A percentile compares a stretch with the other conserved stretches of the same genome.
Evolutionary conservation across 2,329 filamentous ascomycete species (phyloP).

Genomic region (Aureobasidium sp.): DNA sequence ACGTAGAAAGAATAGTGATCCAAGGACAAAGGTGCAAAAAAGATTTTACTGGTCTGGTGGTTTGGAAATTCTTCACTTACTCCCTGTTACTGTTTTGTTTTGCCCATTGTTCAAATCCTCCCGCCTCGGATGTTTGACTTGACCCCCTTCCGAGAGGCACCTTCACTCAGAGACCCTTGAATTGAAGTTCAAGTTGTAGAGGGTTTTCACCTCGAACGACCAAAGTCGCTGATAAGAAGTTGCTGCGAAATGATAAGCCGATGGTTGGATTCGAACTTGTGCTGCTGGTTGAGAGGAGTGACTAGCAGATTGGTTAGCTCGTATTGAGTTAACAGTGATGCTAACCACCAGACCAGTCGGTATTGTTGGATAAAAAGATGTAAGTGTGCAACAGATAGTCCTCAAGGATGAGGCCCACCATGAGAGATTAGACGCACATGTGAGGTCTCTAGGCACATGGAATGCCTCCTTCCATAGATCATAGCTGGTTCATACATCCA

Average conservation of each 20-base stretch:
- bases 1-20: too few relatives aligned
- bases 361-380: neutral
- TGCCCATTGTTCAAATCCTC: neutral
- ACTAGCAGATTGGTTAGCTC: neutral
- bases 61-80: neutral
- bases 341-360: neutral
- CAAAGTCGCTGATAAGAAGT: neutral
- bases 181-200: neutral
- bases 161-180: conserved; percentile 1
- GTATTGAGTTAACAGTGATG: neutral
- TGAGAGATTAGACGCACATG: neutral
- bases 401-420: neutral
- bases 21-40: too few relatives aligned
- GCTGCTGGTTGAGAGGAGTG: neutral
- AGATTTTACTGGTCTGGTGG: neutral
- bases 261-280: neutral
- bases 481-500: too few relatives aligned
- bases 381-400: neutral
- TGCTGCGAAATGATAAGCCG: neutral
- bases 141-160: neutral
- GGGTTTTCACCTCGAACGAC: neutral
- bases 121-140: neutral
- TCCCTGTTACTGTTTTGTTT: neutral
- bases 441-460: too few relatives aligned
- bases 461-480: too few relatives aligned